phyloP scores from a whole-genome alignment of 257 asterid genomes.

The Linderniella brevidens region DNA sequence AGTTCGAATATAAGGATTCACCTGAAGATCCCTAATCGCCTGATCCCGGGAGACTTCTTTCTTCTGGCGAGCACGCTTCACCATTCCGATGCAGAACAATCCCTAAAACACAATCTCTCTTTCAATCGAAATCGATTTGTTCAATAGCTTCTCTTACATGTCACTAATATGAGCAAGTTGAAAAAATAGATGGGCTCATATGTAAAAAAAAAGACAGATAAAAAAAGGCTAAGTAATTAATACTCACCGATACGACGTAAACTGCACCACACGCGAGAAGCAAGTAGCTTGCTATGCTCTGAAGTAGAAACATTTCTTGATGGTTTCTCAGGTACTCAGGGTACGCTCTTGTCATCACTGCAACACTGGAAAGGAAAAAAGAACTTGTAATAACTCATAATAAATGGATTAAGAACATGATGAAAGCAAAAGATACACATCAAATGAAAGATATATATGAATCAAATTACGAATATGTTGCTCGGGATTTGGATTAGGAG shows the following conservation, averaged over 20 bases:
- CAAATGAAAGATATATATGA: too few species aligned
- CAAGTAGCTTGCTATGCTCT: slow-evolving; percentile 70
- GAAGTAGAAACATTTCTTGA: slow-evolving; percentile 58
- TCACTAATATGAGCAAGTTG: slow-evolving; percentile 1
- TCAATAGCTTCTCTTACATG: slow-evolving; percentile 2
- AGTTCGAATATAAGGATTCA: slow-evolving; percentile 13
- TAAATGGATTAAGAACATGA: too few species aligned
- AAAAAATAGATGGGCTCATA: neutral
- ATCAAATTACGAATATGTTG: too few species aligned
- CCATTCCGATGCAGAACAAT: slow-evolving; percentile 58
- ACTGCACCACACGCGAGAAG: slow-evolving; percentile 75
- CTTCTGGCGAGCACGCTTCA: slow-evolving; percentile 77
- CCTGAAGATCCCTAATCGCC: slow-evolving; percentile 77
- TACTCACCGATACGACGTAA: slow-evolving; percentile 61
- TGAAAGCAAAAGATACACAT: too few species aligned
- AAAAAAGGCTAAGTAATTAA: slow-evolving; percentile 8
- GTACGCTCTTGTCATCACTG: slow-evolving; percentile 97
- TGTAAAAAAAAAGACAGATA: neutral
- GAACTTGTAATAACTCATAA: neutral
- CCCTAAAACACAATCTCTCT: slow-evolving; percentile 32
- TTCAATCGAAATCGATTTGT: neutral
- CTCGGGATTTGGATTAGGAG: neutral
- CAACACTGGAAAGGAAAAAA: slow-evolving; percentile 42
- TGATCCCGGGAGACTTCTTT: slow-evolving; percentile 62
- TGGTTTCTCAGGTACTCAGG: slow-evolving; percentile 47